phyloP scores from a whole-genome alignment of 192 early-diverging fungal species.

The Backusella psychrophila region DNA sequence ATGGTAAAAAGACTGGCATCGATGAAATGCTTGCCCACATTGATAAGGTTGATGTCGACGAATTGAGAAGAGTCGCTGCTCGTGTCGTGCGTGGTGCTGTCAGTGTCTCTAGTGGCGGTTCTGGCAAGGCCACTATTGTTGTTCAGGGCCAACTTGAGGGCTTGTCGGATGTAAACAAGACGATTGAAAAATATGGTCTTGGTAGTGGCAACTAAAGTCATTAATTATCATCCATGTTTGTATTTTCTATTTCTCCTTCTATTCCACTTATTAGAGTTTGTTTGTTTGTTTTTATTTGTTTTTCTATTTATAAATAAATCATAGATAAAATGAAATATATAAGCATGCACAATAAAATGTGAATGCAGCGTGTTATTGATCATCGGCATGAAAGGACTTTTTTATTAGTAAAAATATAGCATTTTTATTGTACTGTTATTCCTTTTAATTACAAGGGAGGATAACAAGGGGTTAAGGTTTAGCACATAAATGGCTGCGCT shows the following conservation, averaged over 20 bases:
- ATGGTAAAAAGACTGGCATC: slow-evolving; percentile 73
- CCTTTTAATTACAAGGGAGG: background rate
- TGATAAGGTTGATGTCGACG: slow-evolving; percentile 69
- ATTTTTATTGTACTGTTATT: background rate
- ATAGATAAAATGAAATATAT: background rate
- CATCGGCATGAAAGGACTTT: background rate
- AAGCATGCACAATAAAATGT: background rate
- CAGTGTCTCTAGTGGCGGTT: slow-evolving; percentile 50
- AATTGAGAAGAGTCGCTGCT: slow-evolving; percentile 76
- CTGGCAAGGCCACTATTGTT: slow-evolving; percentile 64
- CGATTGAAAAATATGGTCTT: slow-evolving; percentile 51
- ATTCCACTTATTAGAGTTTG: background rate
- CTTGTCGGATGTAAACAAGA: slow-evolving; percentile 42
- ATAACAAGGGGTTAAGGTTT: background rate
- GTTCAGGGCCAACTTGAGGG: slow-evolving; percentile 57
- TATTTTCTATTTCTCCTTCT: background rate
- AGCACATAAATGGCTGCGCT: background rate
- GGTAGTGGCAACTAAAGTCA: slow-evolving; percentile 22
- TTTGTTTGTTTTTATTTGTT: background rate
- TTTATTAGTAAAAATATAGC: background rate
- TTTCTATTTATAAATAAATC: background rate
- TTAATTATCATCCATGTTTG: background rate
- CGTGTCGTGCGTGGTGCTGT: slow-evolving; percentile 65
- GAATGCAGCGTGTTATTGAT: background rate
- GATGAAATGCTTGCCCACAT: slow-evolving; percentile 80